A percentile compares a stretch with the other conserved stretches of the same genome.
Conservation (phyloP, 805 yeast species). For the Metschnikowia lochheadii region DNA sequence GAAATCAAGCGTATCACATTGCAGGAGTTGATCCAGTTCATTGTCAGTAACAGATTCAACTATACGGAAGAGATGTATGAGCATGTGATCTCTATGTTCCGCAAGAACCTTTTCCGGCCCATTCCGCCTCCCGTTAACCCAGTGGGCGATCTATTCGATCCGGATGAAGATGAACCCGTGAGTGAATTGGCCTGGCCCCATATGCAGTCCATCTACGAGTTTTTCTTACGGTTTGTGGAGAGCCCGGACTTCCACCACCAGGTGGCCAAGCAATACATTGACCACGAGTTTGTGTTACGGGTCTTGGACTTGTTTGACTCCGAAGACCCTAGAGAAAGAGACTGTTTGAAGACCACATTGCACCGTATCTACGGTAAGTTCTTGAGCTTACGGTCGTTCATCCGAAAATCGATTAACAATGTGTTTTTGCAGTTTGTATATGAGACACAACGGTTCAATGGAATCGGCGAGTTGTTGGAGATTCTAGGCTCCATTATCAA, state of each 20-base stretch:
- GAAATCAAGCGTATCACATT: constrained; percentile 84
- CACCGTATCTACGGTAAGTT: constrained; percentile 97
- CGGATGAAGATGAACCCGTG: constrained; percentile 98
- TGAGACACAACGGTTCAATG: constrained; percentile 94
- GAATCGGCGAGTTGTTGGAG: constrained; percentile 90
- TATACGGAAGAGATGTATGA: constrained; percentile 89
- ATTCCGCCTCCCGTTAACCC: constrained; percentile 99
- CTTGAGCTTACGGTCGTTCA: constrained; percentile 81
- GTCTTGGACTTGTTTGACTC: constrained; percentile 88
- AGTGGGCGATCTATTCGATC: constrained; percentile 91
- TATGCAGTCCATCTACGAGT: constrained; percentile 95
- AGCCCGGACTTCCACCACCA: constrained; percentile 93
- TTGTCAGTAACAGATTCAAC: constrained; percentile 74
- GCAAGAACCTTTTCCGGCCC: constrained; percentile 84
- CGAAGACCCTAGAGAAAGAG: constrained; percentile 96
- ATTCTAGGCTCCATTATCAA: constrained; percentile 94
- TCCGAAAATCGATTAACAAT: constrained; percentile 85
- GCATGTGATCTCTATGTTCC: constrained; percentile 87
- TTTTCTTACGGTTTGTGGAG: constrained; percentile 87
- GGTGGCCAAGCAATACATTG: constrained; percentile 88
- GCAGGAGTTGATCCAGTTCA: constrained; percentile 85
- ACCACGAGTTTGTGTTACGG: constrained; percentile 79
- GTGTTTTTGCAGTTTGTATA: constrained; percentile 90
- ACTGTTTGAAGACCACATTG: constrained; percentile 87
- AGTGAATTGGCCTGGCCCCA: constrained; percentile 98